Base-by-base conservation (phyloP, 2,329 filamentous ascomycete species). In the Colletotrichum sp. region DNA sequence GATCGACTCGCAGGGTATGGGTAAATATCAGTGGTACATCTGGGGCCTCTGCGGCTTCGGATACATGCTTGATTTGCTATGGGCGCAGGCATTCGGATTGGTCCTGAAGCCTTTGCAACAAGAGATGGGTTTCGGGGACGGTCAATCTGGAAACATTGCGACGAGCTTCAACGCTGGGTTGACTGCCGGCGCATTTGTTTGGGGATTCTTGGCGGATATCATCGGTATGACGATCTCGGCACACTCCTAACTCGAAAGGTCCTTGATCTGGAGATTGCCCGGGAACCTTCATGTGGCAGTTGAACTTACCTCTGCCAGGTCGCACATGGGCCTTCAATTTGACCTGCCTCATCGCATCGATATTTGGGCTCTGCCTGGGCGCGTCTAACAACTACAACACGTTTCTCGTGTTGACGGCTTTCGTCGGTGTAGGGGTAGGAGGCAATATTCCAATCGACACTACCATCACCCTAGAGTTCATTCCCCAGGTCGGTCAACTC, bases 61-160 rank as follows among this genome's bases (percentile, higher is more conserved):
- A 3, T 91, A 90, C 78, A 81, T 90, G 55, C 84, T 92, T 48
- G 90, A 92, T 77, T 81, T 91, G 28, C 83, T 90, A 62, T 92
- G 89, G 89, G 89, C 90, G 5, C 90, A 91, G 77, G 90, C 88
- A 0, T 90, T 92, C 78, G 89, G 89, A 13, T 84, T 92, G 3
- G 86, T 91, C 0, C 80, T 90, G 18, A 87, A 86, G 12, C 88
- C 90, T 8, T 80, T 92, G 71, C 85, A 91, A 78, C 89, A 91
- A 79, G 90, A 92, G 80, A 80, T 92, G 26, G 89, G 89, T 1
- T 91, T 92, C 71, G 87, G 74, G 0, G 71, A 83, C 30, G 73
- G 71, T 15, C 71, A 81, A 70, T 81, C 81, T 3, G 84, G 84
- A 1, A 90, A 90, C 64, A 88, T 92, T n/a, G 89, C 86, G 10